Evolutionary conservation across 2,329 filamentous ascomycete species (phyloP), one percentile per base, ranked within the genome.

Genomic region (Exserohilum rostratum): DNA sequence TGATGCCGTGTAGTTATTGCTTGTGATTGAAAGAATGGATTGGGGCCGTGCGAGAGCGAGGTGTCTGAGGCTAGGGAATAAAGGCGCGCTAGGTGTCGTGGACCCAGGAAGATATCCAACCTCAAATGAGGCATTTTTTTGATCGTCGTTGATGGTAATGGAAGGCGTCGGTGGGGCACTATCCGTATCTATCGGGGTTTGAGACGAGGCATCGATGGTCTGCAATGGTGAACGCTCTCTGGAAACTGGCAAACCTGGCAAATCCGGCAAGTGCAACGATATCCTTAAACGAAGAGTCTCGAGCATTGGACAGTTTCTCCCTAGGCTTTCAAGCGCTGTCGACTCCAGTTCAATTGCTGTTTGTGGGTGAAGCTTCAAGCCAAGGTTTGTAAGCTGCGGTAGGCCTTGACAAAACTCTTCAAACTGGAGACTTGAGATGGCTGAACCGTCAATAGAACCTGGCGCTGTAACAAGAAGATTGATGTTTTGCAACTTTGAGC

Each of bases 21-120:
- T 38, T 9, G 55, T 44, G 6, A 62, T 53, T 11, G 63, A 65
- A 27, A 73, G 66, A 6, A 64, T 46, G 2, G 63, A 68, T 44
- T 68, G 61, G 3, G 71, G 68, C 4, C 68, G 68, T 2, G 68
- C 55, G 22, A 73, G 58, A 17, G 65, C 67, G n/a, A 74, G 60
- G 6, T 70, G 64, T 1, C 53, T 64, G 10, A 74, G 53, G 31
- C 40, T 53, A 12, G 64, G 64, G 17, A 74, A 74, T 13, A 69
- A 47, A 4, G 69, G 55, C 25, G 15, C 20, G 6, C n/a, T 39
- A 2, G 46, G 33, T 12, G 50, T 46, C 2, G 45, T 38, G 3
- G 34, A 52, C 10, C 35, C 20, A 11, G 34, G 10, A 5, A 48
- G 29, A 7, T 48, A 3, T 33, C 35, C 29, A 10, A 42, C 10